phyloP scores from a whole-genome alignment of 768 basidiomycete species.

The Xerocomellus dryophilus region DNA sequence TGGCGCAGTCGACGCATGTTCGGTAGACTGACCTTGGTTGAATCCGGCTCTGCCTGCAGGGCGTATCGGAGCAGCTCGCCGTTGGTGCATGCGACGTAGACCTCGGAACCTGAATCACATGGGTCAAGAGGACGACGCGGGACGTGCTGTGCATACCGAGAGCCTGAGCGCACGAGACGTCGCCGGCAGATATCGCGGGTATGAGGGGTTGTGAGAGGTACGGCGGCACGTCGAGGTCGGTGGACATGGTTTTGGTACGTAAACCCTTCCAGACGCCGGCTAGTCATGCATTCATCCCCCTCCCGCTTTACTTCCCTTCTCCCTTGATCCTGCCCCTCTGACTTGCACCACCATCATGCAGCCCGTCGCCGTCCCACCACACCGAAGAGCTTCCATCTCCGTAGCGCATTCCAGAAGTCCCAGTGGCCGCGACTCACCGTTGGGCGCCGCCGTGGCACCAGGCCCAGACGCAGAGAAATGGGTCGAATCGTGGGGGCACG shows the following conservation, averaged over 20 bases:
- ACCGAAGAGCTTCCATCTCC: slow-evolving; percentile 22
- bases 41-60: slow-evolving; percentile 52
- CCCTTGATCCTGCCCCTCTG: not conserved
- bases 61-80: slow-evolving; percentile 82
- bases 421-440: slow-evolving; percentile 18
- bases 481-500: slow-evolving; percentile 54
- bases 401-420: slow-evolving; percentile 11
- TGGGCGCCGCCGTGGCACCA: not conserved
- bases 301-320: slow-evolving; percentile 6
- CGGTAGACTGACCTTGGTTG: slow-evolving; percentile 41
- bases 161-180: slow-evolving; percentile 50
- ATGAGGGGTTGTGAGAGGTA: slow-evolving; percentile 55
- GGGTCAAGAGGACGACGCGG: not conserved
- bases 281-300: slow-evolving; percentile 14
- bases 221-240: slow-evolving; percentile 52
- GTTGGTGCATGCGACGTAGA: slow-evolving; percentile 84
- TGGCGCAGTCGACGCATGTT: not conserved
- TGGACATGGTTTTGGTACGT: slow-evolving; percentile 23
- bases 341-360: slow-evolving; percentile 12
- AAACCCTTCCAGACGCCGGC: slow-evolving; percentile 5
- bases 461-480: slow-evolving; percentile 46
- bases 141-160: slow-evolving; percentile 39
- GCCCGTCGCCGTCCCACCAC: slow-evolving; percentile 11
- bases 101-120: slow-evolving; percentile 61
- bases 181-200: slow-evolving; percentile 30